A percentile compares a stretch with the other conserved stretches of the same genome.
Conservation (phyloP, 208 protist genomes). For the Trypanosoma melophagium region DNA sequence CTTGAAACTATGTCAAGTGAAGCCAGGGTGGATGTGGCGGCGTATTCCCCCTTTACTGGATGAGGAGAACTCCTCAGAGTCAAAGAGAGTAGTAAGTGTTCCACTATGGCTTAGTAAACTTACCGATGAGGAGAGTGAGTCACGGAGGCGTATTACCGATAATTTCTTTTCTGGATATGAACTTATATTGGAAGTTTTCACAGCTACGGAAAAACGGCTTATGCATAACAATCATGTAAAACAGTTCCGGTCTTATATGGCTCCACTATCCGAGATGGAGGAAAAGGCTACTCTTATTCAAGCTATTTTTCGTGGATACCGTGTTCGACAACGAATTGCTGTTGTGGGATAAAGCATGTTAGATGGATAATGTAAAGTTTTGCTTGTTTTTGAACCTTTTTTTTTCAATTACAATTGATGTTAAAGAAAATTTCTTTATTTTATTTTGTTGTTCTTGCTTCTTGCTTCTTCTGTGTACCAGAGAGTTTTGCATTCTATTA, state of each 20-base stretch:
- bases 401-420: not conserved
- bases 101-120: not conserved
- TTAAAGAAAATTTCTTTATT: not conserved
- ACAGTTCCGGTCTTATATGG: not conserved
- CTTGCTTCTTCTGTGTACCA: slow-evolving; percentile 1
- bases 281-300: slow-evolving; percentile 44
- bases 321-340: slow-evolving; percentile 9
- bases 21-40: slow-evolving; percentile 41
- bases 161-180: slow-evolving; percentile 17
- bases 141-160: slow-evolving; percentile 12
- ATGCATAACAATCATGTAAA: slow-evolving; percentile 10
- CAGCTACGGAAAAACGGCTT: slow-evolving; percentile 31
- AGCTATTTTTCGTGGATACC: slow-evolving; percentile 38
- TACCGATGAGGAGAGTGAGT: slow-evolving; percentile 16
- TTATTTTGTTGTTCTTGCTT: slow-evolving; percentile 11
- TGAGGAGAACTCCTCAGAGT: not conserved
- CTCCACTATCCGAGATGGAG: slow-evolving; percentile 17
- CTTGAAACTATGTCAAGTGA: slow-evolving; percentile 40
- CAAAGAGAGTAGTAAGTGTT: not conserved
- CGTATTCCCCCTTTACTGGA: slow-evolving; percentile 13
- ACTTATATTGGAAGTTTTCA: slow-evolving; percentile 19
- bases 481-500: not conserved
- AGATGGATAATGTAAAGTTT: slow-evolving; percentile 20
- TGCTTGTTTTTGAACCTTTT: not conserved
- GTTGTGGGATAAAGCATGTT: not conserved